Base-by-base conservation (phyloP, 768 basidiomycete genomes). In the Lepiota venenata region DNA sequence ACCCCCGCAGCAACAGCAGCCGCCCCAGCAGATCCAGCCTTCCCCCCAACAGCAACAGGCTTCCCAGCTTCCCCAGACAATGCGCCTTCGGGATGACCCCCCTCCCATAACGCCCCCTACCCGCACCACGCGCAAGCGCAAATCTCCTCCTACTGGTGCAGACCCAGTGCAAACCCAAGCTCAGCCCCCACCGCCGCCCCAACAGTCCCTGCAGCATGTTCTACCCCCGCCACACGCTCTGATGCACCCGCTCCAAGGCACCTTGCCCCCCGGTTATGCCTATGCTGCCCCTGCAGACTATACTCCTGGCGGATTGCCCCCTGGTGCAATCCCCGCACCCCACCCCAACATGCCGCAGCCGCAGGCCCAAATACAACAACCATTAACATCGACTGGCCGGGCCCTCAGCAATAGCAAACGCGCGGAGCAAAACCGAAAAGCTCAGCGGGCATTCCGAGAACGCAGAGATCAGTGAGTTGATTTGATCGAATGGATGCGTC, bases 341-440 rank as follows among this genome's bases (percentile, higher is more conserved):
- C 69, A 57, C 39, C 66, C 66, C 14, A 61, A 62, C 15, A 64
- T 63, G 47, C 62, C 63, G 0, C 63, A 60, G 22, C 66, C 62
- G 1, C 66, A 72, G 47, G 63, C 69, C 50, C 57, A 62, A 32
- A 58, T 68, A 11, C 70, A 68, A 50, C 65, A 67, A 8, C 64
- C 66, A 6, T 64, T 63, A 53, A 44, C 15, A 55, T 60, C 46
- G 41, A 68, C 71, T 16, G 78, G 78, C 21, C 76, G 91, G 44
- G 71, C 82, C 10, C 75, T 93, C 47, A 90, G 87, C 68, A 83
- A 79, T 64, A 88, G 85, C 66, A 94, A 93, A 65, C 82, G 93
- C 9, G 93, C 93, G 40, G 93, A 95, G 63, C 93, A 97, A 74
- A 97, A 97, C 68, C 80, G 93, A 61, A 94, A 93, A 69, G 93